Conservation (phyloP, 192 early-diverging fungal genomes). For the Geranomyces variabilis region DNA sequence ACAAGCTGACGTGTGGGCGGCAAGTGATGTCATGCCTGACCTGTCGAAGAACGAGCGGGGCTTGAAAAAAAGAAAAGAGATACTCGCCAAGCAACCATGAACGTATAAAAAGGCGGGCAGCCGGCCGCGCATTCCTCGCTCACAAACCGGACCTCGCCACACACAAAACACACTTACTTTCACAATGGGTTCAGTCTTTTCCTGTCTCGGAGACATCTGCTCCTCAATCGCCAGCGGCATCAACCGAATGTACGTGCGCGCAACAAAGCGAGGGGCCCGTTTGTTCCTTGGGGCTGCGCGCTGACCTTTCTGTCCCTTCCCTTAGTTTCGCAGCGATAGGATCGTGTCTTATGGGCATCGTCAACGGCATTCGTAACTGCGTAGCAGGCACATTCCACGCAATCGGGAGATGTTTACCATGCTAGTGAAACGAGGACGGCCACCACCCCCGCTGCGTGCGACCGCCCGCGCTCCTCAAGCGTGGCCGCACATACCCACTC, state of each 20-base stretch:
- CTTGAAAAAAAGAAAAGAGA: too few relatives aligned
- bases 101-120: too few relatives aligned
- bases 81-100: too few relatives aligned
- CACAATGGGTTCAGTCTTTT: constrained; percentile 35
- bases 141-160: background rate
- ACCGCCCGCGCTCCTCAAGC: too few relatives aligned
- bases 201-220: constrained; percentile 33
- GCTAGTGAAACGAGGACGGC: constrained; percentile 3
- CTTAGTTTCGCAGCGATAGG: background rate
- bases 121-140: too few relatives aligned
- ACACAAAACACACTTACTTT: background rate
- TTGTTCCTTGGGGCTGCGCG: background rate
- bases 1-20: too few relatives aligned
- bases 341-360: constrained; percentile 19
- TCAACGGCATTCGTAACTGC: constrained; percentile 38
- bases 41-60: too few relatives aligned
- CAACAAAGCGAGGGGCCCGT: background rate
- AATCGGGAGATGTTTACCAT: constrained; percentile 31
- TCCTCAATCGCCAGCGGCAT: constrained; percentile 31
- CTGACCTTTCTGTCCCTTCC: background rate
- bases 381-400: constrained; percentile 27
- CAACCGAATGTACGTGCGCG: background rate
- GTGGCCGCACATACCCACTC: too few relatives aligned
- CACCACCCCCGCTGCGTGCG: too few relatives aligned
- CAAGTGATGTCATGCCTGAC: too few relatives aligned